These are phyloP conservation scores for Flueggea neowawraea DNA, from an alignment of 441 rosid genomes.

Conservation along the genomic window DNA sequence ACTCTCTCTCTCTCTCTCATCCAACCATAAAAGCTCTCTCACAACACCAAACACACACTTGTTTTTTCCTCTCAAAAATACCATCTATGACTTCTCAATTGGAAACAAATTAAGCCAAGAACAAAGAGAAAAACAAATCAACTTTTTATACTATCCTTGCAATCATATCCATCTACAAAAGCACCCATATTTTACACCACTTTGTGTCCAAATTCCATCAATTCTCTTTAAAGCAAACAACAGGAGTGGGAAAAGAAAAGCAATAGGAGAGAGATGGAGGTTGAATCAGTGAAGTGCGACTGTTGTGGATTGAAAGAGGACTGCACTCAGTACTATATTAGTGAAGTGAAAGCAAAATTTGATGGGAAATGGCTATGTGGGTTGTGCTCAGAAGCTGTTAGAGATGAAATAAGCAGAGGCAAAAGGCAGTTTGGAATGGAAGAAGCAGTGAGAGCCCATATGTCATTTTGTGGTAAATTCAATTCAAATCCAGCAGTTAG, in stretches of 20 bases:
- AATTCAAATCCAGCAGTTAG: slow-evolving; percentile 81
- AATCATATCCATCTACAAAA: not conserved
- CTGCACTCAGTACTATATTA: slow-evolving; percentile 81
- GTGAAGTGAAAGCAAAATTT: slow-evolving; percentile 66
- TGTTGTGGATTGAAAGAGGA: slow-evolving; percentile 94
- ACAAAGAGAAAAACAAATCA: no score
- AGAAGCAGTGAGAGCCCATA: slow-evolving; percentile 87
- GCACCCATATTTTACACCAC: not conserved
- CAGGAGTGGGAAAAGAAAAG: not conserved
- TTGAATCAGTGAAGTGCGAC: slow-evolving; percentile 79
- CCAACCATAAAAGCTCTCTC: slow-evolving; percentile 3
- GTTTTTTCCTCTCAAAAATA: not conserved
- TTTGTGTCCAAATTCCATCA: not conserved
- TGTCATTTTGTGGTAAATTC: slow-evolving; percentile 91
- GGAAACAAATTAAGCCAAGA: no score
- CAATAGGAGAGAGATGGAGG: slow-evolving; percentile 41
- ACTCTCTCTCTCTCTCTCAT: no score
- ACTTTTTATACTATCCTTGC: not conserved
- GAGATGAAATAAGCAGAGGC: slow-evolving; percentile 60
- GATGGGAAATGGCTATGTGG: slow-evolving; percentile 98
- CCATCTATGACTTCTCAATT: not conserved
- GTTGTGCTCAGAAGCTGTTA: slow-evolving; percentile 88
- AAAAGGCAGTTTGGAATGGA: slow-evolving; percentile 45
- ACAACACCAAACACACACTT: not conserved
- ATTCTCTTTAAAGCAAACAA: not conserved